A percentile compares a stretch with the other conserved stretches of the same genome.
Conservation (phyloP, 495 filamentous ascomycete species). For the Podospora pseudocomata region DNA sequence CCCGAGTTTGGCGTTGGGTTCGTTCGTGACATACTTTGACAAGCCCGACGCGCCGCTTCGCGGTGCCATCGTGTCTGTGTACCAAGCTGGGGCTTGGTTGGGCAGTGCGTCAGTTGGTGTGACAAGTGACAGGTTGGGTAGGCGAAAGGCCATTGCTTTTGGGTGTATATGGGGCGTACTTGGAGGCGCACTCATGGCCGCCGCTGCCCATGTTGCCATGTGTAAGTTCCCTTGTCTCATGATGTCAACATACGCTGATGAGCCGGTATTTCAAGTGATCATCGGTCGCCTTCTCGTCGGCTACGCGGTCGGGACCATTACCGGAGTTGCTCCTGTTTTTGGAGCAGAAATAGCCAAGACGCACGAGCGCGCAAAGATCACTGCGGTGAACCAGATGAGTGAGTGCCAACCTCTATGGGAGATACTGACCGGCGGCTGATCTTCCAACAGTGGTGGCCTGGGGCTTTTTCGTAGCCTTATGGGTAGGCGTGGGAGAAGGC, state of each 20-base stretch:
- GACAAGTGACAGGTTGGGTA: constrained; percentile 45
- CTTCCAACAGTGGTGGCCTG: constrained; percentile 48
- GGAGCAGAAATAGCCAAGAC: constrained; percentile 42
- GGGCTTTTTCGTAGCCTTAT: constrained; percentile 47
- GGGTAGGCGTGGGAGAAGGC: constrained; percentile 41
- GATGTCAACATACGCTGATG: not conserved
- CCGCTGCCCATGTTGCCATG: constrained; percentile 50
- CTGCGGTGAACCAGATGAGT: constrained; percentile 42
- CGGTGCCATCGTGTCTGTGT: constrained; percentile 51
- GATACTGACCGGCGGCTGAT: not conserved
- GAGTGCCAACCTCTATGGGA: constrained; percentile 4
- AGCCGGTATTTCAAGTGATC: constrained; percentile 32
- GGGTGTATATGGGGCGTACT: constrained; percentile 46
- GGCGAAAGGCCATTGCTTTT: constrained; percentile 46
- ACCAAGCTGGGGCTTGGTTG: constrained; percentile 48
- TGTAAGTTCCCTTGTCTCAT: constrained; percentile 20
- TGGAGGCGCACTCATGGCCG: constrained; percentile 50
- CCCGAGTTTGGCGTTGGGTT: constrained; percentile 41
- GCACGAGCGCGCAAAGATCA: constrained; percentile 46
- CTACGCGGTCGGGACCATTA: constrained; percentile 49
- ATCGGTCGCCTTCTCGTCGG: constrained; percentile 52
- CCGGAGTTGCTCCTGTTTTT: constrained; percentile 49
- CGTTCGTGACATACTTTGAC: constrained; percentile 42
- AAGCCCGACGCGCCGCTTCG: constrained; percentile 43
- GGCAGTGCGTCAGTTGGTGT: constrained; percentile 48